These are phyloP conservation scores for Corymbia citriodora DNA, from an alignment of 441 rosid species.

Conservation along the genomic window DNA sequence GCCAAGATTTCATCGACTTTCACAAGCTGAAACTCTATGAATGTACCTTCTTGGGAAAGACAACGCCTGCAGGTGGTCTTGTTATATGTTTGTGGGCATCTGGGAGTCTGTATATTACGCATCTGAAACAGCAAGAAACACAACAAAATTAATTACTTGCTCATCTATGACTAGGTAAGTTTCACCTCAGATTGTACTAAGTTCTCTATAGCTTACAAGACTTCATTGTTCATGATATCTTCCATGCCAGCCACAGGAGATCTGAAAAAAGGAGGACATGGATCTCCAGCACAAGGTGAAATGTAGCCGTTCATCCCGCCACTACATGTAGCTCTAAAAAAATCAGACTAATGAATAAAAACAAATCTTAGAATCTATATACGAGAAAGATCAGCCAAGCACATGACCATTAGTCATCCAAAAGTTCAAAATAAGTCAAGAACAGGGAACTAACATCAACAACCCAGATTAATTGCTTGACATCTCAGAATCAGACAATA, in stretches of 20 bases:
- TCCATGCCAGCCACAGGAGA: conserved; percentile 81
- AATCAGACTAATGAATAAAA: conserved; percentile 28
- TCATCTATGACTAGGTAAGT: not conserved
- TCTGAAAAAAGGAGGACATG: conserved; percentile 70
- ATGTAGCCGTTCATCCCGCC: conserved; percentile 93
- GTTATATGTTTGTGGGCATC: conserved; percentile 58
- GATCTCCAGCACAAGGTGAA: conserved; percentile 68
- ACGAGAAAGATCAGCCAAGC: not conserved
- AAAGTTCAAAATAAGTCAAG: not conserved
- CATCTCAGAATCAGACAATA: not conserved
- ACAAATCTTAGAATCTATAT: not conserved
- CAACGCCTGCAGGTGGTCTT: conserved; percentile 54
- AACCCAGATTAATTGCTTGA: not conserved
- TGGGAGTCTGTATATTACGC: conserved; percentile 79
- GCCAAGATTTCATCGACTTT: not conserved
- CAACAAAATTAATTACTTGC: not conserved
- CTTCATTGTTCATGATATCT: conserved; percentile 81
- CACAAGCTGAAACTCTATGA: not conserved
- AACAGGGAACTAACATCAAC: not conserved
- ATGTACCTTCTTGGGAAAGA: conserved; percentile 68
- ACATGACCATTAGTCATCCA: not conserved
- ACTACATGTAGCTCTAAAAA: conserved; percentile 53
- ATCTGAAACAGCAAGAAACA: conserved; percentile 36
- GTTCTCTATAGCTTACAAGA: conserved; percentile 46
- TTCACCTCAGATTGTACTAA: not conserved